A percentile compares a stretch with the other conserved stretches of the same genome.
Evolutionary conservation across 805 yeast genomes (phyloP).

Genomic region (Komagataella kurtzmanii): DNA sequence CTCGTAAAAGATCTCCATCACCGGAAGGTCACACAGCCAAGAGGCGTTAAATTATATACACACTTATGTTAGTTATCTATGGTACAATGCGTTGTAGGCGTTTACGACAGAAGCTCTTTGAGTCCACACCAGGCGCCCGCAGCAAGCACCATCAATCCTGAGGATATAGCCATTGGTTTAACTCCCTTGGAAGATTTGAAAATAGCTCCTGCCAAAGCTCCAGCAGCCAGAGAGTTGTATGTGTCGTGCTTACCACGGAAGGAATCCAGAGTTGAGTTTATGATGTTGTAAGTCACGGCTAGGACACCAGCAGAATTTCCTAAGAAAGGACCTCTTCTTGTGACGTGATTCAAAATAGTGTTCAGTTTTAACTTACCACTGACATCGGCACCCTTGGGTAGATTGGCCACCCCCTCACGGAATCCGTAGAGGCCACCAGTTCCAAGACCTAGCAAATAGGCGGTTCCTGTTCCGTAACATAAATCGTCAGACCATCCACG

Average conservation of each 20-base stretch:
- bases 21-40: background rate
- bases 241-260: slow-evolving; percentile 85
- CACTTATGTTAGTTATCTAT: background rate
- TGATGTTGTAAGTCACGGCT: slow-evolving; percentile 77
- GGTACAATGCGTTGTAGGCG: background rate
- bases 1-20: background rate
- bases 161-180: slow-evolving; percentile 78
- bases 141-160: slow-evolving; percentile 76
- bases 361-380: slow-evolving; percentile 76
- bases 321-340: slow-evolving; percentile 90
- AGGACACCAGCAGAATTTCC: slow-evolving; percentile 94
- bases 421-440: slow-evolving; percentile 84
- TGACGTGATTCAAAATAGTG: slow-evolving; percentile 81
- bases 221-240: slow-evolving; percentile 72
- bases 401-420: slow-evolving; percentile 68
- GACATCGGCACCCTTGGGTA: slow-evolving; percentile 48
- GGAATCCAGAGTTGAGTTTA: slow-evolving; percentile 68
- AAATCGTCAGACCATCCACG: slow-evolving; percentile 96
- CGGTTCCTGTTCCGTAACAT: slow-evolving; percentile 96
- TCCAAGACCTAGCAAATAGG: slow-evolving; percentile 77
- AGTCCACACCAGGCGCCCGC: slow-evolving; percentile 90
- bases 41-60: background rate
- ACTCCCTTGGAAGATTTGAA: slow-evolving; percentile 78
- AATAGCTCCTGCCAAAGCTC: slow-evolving; percentile 85
- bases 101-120: slow-evolving; percentile 25